Evolutionary conservation across 768 basidiomycete species (phyloP).

Genomic region (Rubroboletus pulcherrimus): DNA sequence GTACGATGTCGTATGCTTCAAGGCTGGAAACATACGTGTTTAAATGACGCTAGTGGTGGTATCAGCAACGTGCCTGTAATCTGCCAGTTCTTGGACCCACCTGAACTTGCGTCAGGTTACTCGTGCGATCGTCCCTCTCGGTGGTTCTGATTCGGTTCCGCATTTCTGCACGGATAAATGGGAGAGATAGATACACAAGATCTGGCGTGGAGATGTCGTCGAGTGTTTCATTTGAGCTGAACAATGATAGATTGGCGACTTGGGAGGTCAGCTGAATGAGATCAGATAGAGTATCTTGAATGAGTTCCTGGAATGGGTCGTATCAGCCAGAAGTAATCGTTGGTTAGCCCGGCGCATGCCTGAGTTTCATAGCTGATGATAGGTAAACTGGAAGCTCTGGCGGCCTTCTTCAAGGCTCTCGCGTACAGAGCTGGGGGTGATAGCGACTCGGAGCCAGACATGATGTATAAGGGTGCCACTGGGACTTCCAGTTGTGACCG

Average conservation of each 20-base stretch:
- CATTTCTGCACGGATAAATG: slow-evolving; percentile 64
- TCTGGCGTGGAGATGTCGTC: slow-evolving; percentile 80
- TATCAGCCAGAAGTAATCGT: slow-evolving; percentile 6
- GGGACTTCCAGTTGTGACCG: neutral
- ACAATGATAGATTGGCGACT: slow-evolving; percentile 60
- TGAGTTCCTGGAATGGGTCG: slow-evolving; percentile 46
- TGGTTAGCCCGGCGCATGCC: slow-evolving; percentile 24
- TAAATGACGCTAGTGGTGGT: slow-evolving; percentile 43
- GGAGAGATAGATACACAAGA: slow-evolving; percentile 71
- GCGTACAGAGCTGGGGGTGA: slow-evolving; percentile 39
- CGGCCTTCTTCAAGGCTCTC: slow-evolving; percentile 36
- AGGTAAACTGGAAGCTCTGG: slow-evolving; percentile 38
- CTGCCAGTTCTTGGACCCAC: slow-evolving; percentile 38
- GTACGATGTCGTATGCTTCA: slow-evolving; percentile 64
- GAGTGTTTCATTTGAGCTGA: slow-evolving; percentile 79
- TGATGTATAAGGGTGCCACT: slow-evolving; percentile 7
- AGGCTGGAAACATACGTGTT: slow-evolving; percentile 45
- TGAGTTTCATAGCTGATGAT: slow-evolving; percentile 45
- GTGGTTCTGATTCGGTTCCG: slow-evolving; percentile 55
- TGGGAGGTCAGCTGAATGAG: slow-evolving; percentile 50
- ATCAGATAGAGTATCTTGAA: slow-evolving; percentile 53
- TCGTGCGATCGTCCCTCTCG: slow-evolving; percentile 56
- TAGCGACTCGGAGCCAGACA: slow-evolving; percentile 19
- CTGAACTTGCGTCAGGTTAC: slow-evolving; percentile 50
- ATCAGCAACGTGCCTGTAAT: slow-evolving; percentile 1